Evolutionary conservation across 2,329 filamentous ascomycete genomes (phyloP).

Genomic region (Cordyceps militaris): DNA sequence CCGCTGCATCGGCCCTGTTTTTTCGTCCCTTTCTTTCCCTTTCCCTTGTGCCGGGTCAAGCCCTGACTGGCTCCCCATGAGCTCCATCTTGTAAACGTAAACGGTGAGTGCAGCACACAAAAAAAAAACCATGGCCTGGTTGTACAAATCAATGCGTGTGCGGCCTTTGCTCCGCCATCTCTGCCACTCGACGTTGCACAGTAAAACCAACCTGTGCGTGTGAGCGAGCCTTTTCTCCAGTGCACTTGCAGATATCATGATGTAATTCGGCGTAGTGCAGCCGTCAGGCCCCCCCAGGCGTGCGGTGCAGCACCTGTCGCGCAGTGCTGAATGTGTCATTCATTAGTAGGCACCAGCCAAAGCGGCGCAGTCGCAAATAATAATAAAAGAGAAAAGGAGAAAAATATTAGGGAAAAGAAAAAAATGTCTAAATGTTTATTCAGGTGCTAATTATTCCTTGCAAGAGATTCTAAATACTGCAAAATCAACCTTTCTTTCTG

Average conservation of each 20-base stretch:
- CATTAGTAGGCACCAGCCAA: too few species aligned
- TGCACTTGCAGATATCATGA: too few species aligned
- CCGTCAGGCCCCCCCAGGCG: not conserved
- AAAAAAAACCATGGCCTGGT: too few species aligned
- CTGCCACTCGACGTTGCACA: too few species aligned
- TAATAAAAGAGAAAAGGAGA: not conserved
- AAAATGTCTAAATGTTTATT: not conserved
- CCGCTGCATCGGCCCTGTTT: not conserved
- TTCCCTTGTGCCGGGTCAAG: not conserved
- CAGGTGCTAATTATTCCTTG: not conserved
- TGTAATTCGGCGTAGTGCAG: not conserved
- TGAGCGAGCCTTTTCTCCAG: too few species aligned
- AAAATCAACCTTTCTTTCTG: not conserved
- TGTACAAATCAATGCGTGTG: too few species aligned
- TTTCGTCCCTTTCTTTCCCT: not conserved
- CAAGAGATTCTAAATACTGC: not conserved
- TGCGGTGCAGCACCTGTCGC: not conserved
- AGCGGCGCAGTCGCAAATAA: too few species aligned
- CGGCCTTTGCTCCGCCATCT: too few species aligned
- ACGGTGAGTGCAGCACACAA: too few species aligned
- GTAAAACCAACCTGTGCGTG: too few species aligned
- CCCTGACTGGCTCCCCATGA: not conserved
- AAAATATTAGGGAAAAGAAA: not conserved
- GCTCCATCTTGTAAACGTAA: not conserved
- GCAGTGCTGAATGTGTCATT: not conserved